Evolutionary conservation across 371 early-diverging fungal species (phyloP).

Genomic region (Mucor indicus): DNA sequence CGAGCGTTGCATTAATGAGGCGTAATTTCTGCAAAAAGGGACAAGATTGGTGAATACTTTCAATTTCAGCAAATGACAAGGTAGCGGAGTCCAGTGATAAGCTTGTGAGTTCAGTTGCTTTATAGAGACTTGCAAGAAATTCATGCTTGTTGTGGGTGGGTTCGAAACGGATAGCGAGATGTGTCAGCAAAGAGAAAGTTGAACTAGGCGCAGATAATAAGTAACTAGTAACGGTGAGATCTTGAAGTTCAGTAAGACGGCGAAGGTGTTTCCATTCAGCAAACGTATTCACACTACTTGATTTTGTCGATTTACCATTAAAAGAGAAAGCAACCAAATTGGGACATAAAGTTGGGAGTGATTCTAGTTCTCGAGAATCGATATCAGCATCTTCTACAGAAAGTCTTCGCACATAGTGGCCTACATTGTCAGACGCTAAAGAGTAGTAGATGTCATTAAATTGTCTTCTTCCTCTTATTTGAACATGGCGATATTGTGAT

Average conservation of each 20-base stretch:
- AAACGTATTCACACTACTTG: not conserved
- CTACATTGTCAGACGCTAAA: not conserved
- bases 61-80: constrained; percentile 9
- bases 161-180: constrained; percentile 2
- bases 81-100: constrained; percentile 6
- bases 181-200: not conserved
- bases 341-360: constrained; percentile 5
- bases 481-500: constrained; percentile 12
- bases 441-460: constrained; percentile 7
- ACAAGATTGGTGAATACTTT: constrained; percentile 11
- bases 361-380: constrained; percentile 1
- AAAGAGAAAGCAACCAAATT: constrained; percentile 7
- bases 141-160: not conserved
- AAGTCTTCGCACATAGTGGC: constrained; percentile 8
- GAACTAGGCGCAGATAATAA: not conserved
- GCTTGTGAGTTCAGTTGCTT: not conserved
- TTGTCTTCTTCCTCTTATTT: constrained; percentile 8
- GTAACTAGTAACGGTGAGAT: constrained; percentile 1
- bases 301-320: not conserved
- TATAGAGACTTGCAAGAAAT: constrained; percentile 1
- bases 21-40: constrained; percentile 4
- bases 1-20: constrained; percentile 2
- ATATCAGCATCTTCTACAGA: constrained; percentile 9
- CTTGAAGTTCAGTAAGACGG: constrained; percentile 7
- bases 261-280: constrained; percentile 8